Conservation (phyloP, 2,329 filamentous ascomycete species). For the Aulographum hederae region DNA sequence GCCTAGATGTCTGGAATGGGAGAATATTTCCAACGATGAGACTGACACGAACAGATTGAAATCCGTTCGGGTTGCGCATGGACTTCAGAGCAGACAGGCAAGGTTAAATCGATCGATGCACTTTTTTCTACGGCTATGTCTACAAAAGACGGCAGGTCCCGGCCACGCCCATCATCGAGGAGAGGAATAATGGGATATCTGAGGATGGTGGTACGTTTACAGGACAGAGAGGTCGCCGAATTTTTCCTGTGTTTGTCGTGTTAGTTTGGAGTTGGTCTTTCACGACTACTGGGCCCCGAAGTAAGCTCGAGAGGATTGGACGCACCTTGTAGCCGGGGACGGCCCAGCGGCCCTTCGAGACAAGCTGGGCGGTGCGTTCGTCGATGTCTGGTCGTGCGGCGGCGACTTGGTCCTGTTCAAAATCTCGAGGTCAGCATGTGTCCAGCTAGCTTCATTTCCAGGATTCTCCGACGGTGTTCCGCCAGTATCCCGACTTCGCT, state of each 20-base stretch:
- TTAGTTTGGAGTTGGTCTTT: slow-evolving; percentile 13
- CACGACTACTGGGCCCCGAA: background rate
- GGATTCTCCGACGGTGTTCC: slow-evolving; percentile 1
- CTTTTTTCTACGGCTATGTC: too few species aligned
- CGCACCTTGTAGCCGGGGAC: slow-evolving; percentile 97
- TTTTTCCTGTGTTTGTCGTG: slow-evolving; percentile 73
- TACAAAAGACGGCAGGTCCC: too few species aligned
- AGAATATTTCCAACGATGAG: too few species aligned
- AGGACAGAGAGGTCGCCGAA: slow-evolving; percentile 93
- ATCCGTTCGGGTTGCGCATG: too few species aligned
- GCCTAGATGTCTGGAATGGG: too few species aligned
- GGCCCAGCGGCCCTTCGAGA: slow-evolving; percentile 95
- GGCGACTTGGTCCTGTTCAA: slow-evolving; percentile 82
- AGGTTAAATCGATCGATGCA: too few species aligned
- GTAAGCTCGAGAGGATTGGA: slow-evolving; percentile 5
- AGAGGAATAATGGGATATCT: too few species aligned
- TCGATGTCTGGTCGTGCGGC: slow-evolving; percentile 92
- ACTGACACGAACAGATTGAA: too few species aligned
- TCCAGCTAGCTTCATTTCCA: slow-evolving; percentile 1
- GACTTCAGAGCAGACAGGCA: too few species aligned
- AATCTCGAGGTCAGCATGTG: slow-evolving; percentile 10
- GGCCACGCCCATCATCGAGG: too few species aligned
- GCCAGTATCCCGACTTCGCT: too few species aligned
- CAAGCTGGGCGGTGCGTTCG: slow-evolving; percentile 85
- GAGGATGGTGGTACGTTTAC: slow-evolving; percentile 41